These are phyloP conservation scores for Pisolithus thermaeus DNA, from an alignment of 1,284 basidiomycete species.

Conservation along the genomic window DNA sequence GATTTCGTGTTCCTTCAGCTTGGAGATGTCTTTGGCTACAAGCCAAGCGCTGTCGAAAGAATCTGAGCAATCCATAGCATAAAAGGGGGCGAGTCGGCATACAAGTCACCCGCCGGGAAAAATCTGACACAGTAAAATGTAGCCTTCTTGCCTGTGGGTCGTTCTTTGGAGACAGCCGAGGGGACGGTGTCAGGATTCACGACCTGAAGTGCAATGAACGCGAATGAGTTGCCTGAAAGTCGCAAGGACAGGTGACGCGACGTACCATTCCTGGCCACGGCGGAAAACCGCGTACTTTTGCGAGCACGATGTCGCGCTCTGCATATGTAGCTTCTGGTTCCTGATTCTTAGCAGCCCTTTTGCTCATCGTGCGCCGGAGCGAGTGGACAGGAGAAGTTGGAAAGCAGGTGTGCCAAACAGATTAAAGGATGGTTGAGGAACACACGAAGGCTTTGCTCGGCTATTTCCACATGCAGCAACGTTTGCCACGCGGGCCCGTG, in stretches of 20 bases:
- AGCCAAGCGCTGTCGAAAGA: slow-evolving; percentile 71
- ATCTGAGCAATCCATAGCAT: slow-evolving; percentile 11
- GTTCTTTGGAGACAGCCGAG: slow-evolving; percentile 56
- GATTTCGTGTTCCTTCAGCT: slow-evolving; percentile 78
- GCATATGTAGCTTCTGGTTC: slow-evolving; percentile 45
- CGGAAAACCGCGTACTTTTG: slow-evolving; percentile 90
- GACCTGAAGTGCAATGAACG: slow-evolving; percentile 43
- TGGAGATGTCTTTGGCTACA: slow-evolving; percentile 75
- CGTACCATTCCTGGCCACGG: slow-evolving; percentile 88
- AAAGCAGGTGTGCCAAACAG: slow-evolving; percentile 24
- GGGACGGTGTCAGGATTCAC: slow-evolving; percentile 68
- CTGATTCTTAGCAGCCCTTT: slow-evolving; percentile 47
- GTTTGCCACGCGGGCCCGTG: slow-evolving; percentile 36
- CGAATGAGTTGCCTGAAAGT: slow-evolving; percentile 1
- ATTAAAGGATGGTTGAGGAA: slow-evolving; percentile 37
- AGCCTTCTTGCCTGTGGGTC: slow-evolving; percentile 64
- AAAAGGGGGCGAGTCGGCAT: slow-evolving; percentile 33
- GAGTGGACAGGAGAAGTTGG: slow-evolving; percentile 15
- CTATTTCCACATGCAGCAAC: slow-evolving; percentile 35
- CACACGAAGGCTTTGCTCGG: slow-evolving; percentile 36
- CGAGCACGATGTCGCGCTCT: slow-evolving; percentile 80
- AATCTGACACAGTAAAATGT: slow-evolving; percentile 77
- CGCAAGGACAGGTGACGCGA: slow-evolving; percentile 25
- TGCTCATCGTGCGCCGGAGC: slow-evolving; percentile 41
- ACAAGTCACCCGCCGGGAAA: slow-evolving; percentile 92